Base-by-base conservation (phyloP, 2,329 filamentous ascomycete genomes). In the Monosporascus sp. region DNA sequence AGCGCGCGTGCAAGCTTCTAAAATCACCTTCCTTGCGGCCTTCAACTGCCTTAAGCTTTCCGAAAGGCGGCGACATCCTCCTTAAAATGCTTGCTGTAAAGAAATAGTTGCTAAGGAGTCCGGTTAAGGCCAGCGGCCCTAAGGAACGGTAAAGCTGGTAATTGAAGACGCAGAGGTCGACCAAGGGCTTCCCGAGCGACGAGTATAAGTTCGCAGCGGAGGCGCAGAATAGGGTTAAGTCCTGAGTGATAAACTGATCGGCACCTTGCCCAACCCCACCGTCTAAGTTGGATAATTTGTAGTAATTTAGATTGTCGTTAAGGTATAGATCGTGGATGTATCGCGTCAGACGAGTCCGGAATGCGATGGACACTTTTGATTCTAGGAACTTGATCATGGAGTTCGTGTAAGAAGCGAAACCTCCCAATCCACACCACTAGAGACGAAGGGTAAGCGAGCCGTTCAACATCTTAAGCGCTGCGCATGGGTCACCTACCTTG, bases 331-430 rank as follows among this genome's bases (percentile, higher is more conserved):
- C 94, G 71, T 99, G 94, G 51, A 99, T 96, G 69, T 99, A 99
- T 62, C 94, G 80, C 2, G 94, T 99, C 15, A 99, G 79, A 11
- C 94, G 85, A 5, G 94, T 99, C 43, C 94, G 86, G 79, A 99
- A 99, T 36, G 95, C 93, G 60, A 99, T 99, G 7, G 93, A 96
- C 51, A 99, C 91, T 75, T 99, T 99, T 49, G 90, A 93, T 72
- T 99, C 93, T 57, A 99, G 80, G 73, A 89, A 99, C 72, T 97
- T 97, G 78, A 99, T 99, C 88, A 95, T 97, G 51, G 93, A 91
- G 70, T 99, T 99, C 49, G 93, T 97, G 67, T 99, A 99, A 0
- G 93, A 96, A 8, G 92, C 93, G 58, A 97, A 86, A 2, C 89
- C 90, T 43, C 94, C 94, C 37, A 99, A 86, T 3, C 93, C 91